Evolutionary conservation across 2,329 filamentous ascomycete genomes (phyloP), one percentile per base, ranked within the genome.

Genomic region (Paraconiothyrium sp.): DNA sequence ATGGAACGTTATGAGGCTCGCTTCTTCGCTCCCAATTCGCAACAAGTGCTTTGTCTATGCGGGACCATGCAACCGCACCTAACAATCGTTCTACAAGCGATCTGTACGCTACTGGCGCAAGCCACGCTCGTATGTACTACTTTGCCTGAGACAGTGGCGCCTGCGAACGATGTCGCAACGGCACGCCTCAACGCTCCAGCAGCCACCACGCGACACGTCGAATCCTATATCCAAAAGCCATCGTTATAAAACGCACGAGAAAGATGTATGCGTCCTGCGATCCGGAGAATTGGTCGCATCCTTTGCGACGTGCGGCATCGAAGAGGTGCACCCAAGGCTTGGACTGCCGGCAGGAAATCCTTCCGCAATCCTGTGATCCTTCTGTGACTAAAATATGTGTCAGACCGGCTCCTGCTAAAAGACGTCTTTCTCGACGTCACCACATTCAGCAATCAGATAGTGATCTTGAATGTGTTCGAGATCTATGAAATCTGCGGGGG

Each of bases 311-410:
- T 9, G 3, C 50, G 35, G 35, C 3, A 30, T 20, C 35, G 35
- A 5, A 30, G 32, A 30, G 27, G 24, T 24, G 24, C 20, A 34
- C 5, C 50, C 35, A 24, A n/a, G 35, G 1, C 16, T 14, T 22
- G n/a, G 20, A 51, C 11, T 52, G n/a, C 34, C 20, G 49, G 49
- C 34, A 52, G 35, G 10, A 7, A 30, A 55, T 55, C 52, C 52
- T 55, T 39, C 52, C 52, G 52, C 24, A 6, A 24, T 46, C 39
- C 24, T 30, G 3, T 22, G 22, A 55, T 55, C 52, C 52, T 55
- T 55, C 52, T 34, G 51, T 35, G 51, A 27, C 51, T 43, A 32
- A 32, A 54, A 54, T 43, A 54, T 10, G n/a, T n/a, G 11, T 43
- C 20, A 41, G 43, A 46, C 20, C 20, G 43, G 43, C 20, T 46